Evolutionary conservation across 305 asterid genomes (phyloP).

Genomic region (Fraxinus baroniana): DNA sequence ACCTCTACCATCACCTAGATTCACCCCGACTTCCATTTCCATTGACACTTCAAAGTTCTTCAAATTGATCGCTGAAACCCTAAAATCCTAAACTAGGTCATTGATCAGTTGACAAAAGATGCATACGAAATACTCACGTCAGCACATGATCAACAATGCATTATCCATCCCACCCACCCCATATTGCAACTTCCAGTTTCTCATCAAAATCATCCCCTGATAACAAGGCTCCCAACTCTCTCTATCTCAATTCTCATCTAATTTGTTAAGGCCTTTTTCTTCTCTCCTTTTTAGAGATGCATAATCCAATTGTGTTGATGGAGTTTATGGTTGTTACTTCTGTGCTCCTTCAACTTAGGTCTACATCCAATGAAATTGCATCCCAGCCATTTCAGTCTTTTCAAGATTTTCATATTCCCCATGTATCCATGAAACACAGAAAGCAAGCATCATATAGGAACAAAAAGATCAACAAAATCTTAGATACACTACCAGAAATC

Average conservation of each 20-base stretch:
- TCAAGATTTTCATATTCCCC: background rate
- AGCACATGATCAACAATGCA: background rate
- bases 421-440: background rate
- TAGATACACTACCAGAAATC: background rate
- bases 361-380: background rate
- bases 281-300: background rate
- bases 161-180: background rate
- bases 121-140: background rate
- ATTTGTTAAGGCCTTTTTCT: background rate
- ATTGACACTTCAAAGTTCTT: background rate
- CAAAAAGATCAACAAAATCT: background rate
- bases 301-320: background rate
- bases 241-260: background rate
- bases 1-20: background rate
- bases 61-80: background rate
- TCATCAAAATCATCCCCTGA: background rate
- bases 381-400: slow-evolving; percentile 2
- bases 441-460: slow-evolving; percentile 14
- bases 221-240: background rate
- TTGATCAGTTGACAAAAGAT: background rate
- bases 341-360: slow-evolving; percentile 9
- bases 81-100: background rate
- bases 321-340: background rate
- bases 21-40: background rate
- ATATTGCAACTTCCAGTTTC: background rate